Evolutionary conservation across 352 stramenopile species (phyloP), one percentile per base, ranked within the genome.

Genomic region (Phytophthora megakarya): DNA sequence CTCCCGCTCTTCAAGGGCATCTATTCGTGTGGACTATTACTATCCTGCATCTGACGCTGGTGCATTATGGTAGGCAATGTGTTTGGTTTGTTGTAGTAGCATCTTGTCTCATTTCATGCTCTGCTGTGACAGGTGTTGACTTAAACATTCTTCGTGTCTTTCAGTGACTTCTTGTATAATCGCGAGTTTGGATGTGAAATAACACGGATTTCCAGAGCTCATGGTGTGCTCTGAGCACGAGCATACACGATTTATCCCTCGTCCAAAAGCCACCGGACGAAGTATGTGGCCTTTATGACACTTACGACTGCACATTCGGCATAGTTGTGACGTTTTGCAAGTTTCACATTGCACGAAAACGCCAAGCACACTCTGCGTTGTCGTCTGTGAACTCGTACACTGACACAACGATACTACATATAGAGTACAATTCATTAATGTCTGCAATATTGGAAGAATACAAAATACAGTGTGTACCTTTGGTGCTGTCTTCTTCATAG

Each of bases 341-440:
- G 68, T 83, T 13, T 75, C 60, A 13, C 84, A 93, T 15, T 61
- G 53, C 13, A 90, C 40, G 10, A 76, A 69, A 13, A 92, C 71
- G 1, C 80, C 78, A 8, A 82, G 75, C 3, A 55, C 43, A n/a
- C 58, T 70, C 0, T 12, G 33, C 3, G 43, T 69, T 0, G 49
- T 68, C 9, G 65, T 71, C 23, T 81, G 75, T 0, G 80, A 75
- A 30, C 56, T 78, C 12, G 61, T 67, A n/a, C 82, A 91, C 59
- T 70, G 22, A 61, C 53, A 57, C 44, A 76, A 5, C 1, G 39
- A 61, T 11, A 45, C 60, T 75, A 49, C n/a, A n/a, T n/a, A n/a
- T n/a, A 49, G 19, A 0, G 19, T 23, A 78, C 42, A 46, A n/a
- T 11, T 12, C 6, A 18, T 49, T 47, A 53, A 18, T 15, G 11